A percentile compares a stretch with the other conserved stretches of the same genome.
Evolutionary conservation across 2,329 filamentous ascomycete genomes (phyloP).

Genomic region (Fusarium kyushuense): DNA sequence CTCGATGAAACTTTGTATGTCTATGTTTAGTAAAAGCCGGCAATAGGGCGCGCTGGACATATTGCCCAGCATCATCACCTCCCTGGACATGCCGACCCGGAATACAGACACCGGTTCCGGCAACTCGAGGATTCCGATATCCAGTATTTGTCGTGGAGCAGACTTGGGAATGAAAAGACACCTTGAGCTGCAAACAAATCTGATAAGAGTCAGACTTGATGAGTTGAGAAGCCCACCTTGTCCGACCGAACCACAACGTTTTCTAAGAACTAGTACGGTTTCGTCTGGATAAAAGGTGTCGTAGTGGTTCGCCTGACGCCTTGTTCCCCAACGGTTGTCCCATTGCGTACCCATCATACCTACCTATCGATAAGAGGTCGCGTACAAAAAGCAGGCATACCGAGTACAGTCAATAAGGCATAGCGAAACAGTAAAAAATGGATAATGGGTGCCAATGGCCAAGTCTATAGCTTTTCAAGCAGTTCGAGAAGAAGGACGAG

Average conservation of each 20-base stretch:
- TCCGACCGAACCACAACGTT: background rate
- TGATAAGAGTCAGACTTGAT: background rate
- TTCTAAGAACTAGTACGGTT: no score
- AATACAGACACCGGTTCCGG: background rate
- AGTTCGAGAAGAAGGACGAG: background rate
- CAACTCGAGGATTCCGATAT: background rate
- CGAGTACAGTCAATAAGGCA: background rate
- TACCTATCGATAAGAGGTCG: background rate
- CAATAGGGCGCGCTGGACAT: background rate
- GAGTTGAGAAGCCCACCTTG: background rate
- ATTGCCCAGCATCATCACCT: background rate
- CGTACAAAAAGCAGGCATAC: background rate
- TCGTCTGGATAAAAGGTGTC: no score
- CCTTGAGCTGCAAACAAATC: background rate
- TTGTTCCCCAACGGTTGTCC: background rate
- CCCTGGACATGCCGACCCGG: no score
- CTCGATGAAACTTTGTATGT: background rate
- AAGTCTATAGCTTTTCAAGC: background rate
- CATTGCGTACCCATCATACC: background rate
- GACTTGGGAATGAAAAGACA: no score
- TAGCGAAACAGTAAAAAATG: background rate
- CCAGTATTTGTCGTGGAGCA: background rate
- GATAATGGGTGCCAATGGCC: background rate
- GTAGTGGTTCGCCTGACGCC: background rate
- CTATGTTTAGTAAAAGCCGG: background rate